A percentile compares a stretch with the other conserved stretches of the same genome.
Conservation (phyloP, 163 green algal genomes). For the Chloromonas sp. region DNA sequence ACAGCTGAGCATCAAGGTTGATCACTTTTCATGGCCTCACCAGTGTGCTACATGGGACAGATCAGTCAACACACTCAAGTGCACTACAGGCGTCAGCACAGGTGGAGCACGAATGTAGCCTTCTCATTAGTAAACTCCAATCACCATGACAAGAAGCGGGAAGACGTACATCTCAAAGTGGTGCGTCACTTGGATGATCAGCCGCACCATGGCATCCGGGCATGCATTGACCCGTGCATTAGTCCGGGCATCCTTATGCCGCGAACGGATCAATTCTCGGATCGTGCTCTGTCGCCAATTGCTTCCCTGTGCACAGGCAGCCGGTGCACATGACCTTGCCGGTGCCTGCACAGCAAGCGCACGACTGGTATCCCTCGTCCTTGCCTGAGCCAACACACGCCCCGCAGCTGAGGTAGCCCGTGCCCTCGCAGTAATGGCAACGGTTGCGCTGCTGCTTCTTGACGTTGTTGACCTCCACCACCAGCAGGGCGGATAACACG, state of each 20-base stretch:
- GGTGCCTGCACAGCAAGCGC: slow-evolving; percentile 48
- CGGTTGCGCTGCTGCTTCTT: slow-evolving; percentile 76
- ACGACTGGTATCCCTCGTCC: slow-evolving; percentile 29
- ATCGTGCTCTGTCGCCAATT: slow-evolving; percentile 93
- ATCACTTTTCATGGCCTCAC: too few relatives aligned
- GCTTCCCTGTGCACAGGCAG: slow-evolving; percentile 95
- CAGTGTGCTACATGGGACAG: too few relatives aligned
- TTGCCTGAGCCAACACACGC: slow-evolving; percentile 73
- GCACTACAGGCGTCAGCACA: too few relatives aligned
- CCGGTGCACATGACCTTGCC: slow-evolving; percentile 97
- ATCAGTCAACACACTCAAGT: too few relatives aligned
- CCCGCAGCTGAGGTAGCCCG: slow-evolving; percentile 88
- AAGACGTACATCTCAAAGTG: too few relatives aligned
- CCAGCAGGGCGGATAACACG: slow-evolving; percentile 85
- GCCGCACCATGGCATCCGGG: too few relatives aligned
- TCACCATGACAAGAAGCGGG: too few relatives aligned
- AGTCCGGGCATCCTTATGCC: not conserved
- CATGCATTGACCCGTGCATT: too few relatives aligned
- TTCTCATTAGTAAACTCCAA: too few relatives aligned
- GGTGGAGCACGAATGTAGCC: too few relatives aligned
- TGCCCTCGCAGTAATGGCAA: slow-evolving; percentile 86
- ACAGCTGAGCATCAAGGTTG: too few relatives aligned
- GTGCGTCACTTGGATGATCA: too few relatives aligned
- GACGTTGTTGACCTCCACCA: slow-evolving; percentile 95
- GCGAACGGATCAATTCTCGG: slow-evolving; percentile 88